Evolutionary conservation across 2,329 filamentous ascomycete species (phyloP).

Genomic region (Zelopaecilomyces penicillatus): DNA sequence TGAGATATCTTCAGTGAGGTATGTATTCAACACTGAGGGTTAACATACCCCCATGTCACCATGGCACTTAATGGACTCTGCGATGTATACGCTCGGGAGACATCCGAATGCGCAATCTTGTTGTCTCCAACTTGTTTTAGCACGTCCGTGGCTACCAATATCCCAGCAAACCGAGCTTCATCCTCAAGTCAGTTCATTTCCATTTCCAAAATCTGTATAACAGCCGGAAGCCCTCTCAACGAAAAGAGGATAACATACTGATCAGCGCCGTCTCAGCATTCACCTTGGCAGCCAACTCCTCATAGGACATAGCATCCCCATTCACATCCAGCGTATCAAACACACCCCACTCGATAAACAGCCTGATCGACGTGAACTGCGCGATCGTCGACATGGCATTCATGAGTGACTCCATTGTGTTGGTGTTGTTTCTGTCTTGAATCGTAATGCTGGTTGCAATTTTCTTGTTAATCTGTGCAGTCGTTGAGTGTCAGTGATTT

Average conservation of each 20-base stretch:
- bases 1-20: neutral
- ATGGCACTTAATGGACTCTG: neutral
- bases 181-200: too few species aligned
- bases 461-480: too few species aligned
- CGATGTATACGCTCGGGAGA: neutral
- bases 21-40: neutral
- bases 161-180: neutral
- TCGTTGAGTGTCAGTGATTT: too few species aligned
- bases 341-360: neutral
- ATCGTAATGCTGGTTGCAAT: too few species aligned
- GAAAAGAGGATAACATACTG: neutral
- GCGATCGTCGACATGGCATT: neutral
- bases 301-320: slow-evolving; percentile 17
- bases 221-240: too few species aligned
- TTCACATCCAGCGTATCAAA: too few species aligned
- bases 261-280: slow-evolving; percentile 13
- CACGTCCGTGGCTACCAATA: neutral
- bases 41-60: neutral
- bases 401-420: neutral
- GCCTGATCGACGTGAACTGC: neutral
- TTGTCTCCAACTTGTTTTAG: neutral
- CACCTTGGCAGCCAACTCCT: slow-evolving; percentile 18
- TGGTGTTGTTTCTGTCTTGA: too few species aligned
- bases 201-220: too few species aligned
- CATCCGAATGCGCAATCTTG: neutral